These are phyloP conservation scores for Phytomonas francai DNA, from an alignment of 208 protist genomes.

Conservation along the genomic window DNA sequence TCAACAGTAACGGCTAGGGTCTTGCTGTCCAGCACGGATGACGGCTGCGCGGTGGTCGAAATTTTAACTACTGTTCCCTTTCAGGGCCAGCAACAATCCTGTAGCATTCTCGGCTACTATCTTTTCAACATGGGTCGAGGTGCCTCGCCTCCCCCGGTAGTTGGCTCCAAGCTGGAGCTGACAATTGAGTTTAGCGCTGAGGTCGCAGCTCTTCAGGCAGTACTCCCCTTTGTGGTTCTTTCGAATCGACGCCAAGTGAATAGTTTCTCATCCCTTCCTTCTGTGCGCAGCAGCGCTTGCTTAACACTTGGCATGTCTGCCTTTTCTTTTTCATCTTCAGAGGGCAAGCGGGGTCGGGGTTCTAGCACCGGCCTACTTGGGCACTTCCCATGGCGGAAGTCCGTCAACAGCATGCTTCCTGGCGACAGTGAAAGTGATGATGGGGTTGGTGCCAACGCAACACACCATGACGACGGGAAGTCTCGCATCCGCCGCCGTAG, in stretches of 20 bases:
- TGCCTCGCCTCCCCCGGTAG: conserved; percentile 23
- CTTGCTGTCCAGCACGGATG: conserved; percentile 72
- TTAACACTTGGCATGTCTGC: conserved; percentile 1
- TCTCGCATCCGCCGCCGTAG: conserved; percentile 44
- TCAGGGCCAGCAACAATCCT: conserved; percentile 1
- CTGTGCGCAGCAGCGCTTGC: neutral
- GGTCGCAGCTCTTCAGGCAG: conserved; percentile 27
- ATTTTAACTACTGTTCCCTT: conserved; percentile 16
- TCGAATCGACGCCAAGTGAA: conserved; percentile 37
- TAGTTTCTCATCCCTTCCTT: conserved; percentile 27
- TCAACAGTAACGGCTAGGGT: conserved; percentile 41
- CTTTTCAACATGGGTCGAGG: conserved; percentile 27
- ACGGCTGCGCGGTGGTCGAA: conserved; percentile 76
- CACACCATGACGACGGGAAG: conserved; percentile 15
- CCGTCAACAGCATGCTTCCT: conserved; percentile 8
- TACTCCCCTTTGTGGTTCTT: conserved; percentile 63
- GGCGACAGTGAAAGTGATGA: conserved; percentile 17
- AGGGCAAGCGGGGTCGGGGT: neutral
- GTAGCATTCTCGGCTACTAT: conserved; percentile 69
- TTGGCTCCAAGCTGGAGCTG: conserved; percentile 43
- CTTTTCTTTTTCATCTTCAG: neutral
- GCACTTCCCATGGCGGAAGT: conserved; percentile 55
- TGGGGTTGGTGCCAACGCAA: conserved; percentile 21
- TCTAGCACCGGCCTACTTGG: conserved; percentile 39
- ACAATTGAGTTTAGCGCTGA: conserved; percentile 60